phyloP scores from a whole-genome alignment of 345 rosid species.

The Noccaea bulbosa region DNA sequence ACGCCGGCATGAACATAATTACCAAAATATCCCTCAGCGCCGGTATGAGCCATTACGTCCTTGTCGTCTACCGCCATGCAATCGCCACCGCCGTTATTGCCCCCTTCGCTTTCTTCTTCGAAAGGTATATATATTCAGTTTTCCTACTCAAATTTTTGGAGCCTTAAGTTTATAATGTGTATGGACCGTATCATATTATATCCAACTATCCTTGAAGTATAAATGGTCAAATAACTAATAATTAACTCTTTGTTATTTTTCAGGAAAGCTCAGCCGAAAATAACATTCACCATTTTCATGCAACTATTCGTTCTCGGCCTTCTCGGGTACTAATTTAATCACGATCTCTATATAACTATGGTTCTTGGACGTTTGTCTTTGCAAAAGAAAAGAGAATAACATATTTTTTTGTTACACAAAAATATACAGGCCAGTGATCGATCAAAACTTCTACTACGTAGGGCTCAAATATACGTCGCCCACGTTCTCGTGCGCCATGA shows the following conservation, averaged over 20 bases:
- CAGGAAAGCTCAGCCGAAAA: constrained; percentile 38
- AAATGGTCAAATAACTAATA: not conserved
- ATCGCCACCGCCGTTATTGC: constrained; percentile 63
- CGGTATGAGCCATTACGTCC: constrained; percentile 71
- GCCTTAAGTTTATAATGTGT: too few relatives aligned
- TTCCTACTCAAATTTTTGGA: too few relatives aligned
- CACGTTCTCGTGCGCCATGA: constrained; percentile 73
- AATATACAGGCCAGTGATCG: constrained; percentile 46
- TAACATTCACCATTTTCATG: constrained; percentile 40
- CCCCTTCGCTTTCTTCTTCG: constrained; percentile 75
- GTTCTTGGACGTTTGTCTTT: not conserved
- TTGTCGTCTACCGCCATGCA: constrained; percentile 71
- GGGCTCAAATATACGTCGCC: constrained; percentile 88
- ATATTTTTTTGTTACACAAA: not conserved
- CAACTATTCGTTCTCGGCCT: constrained; percentile 42
- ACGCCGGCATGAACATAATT: constrained; percentile 58
- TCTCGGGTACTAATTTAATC: constrained; percentile 36
- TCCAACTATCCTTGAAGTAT: not conserved
- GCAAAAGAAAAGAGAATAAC: constrained; percentile 2
- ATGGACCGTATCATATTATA: not conserved
- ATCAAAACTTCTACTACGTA: constrained; percentile 55
- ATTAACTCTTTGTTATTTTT: not conserved
- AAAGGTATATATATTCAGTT: constrained; percentile 46
- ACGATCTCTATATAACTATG: not conserved
- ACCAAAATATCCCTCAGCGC: constrained; percentile 53